Base-by-base conservation (phyloP, 169 alveolate species). In the Plasmodium fragile region DNA sequence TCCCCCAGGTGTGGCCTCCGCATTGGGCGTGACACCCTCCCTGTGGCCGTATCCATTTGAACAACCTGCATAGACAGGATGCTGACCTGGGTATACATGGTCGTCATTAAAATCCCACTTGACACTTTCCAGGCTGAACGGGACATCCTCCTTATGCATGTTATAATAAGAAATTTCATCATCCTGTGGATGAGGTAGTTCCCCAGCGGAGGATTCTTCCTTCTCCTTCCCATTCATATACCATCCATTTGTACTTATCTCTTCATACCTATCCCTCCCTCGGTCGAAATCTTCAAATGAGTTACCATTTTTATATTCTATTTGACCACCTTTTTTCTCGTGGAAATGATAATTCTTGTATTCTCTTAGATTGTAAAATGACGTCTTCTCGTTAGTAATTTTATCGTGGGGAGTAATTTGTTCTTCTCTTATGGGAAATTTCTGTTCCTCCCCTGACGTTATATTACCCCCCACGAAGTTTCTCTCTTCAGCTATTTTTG, bases 181-280 rank as follows among this genome's bases (percentile, higher is more conserved):
- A 18, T 65, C 75, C 3, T 22, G 75, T 13, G 3, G 34, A 65
- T 28, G 39, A 65, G 75, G 11, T n/a, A 28, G 4, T 65, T 22
- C 75, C 75, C 30, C n/a, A 65, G 6, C n/a, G 2, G 22, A 5
- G 13, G 30, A 25, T 65, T 22, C 36, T 25, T 22, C 36, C 7
- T 22, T 65, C n/a, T 5, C 75, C 36, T 65, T 65, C 1, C 4
- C n/a, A 65, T 65, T 7, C n/a, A 28, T n/a, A n/a, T 65, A n/a
- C 75, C 75, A 65, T 65, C 36, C 36, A 65, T 65, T 28, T 65
- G 41, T 22, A 11, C 1, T 65, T 1, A 7, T 65, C 36, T 22
- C 75, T 65, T 18, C 75, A 65, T 65, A n/a, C n/a, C n/a, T 22
- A 5, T 65, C 75, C 75, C 75, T 65, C 75, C 75, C 75, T 22